phyloP scores from a whole-genome alignment of 768 basidiomycete genomes.

The Termitomyces sp. region DNA sequence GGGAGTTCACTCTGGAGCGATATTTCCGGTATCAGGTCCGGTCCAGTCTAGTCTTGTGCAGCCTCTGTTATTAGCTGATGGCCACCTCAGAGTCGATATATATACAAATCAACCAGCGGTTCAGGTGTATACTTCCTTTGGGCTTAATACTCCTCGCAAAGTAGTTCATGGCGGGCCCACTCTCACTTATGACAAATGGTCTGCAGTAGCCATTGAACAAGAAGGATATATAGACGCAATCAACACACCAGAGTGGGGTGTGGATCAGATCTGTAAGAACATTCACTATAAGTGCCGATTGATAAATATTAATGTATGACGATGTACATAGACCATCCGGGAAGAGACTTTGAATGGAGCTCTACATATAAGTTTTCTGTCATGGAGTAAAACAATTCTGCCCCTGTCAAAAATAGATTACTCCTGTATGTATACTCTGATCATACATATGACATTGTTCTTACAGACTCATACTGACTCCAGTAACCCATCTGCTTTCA shows the following conservation, averaged over 20 bases:
- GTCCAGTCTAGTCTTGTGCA: background rate
- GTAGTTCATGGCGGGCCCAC: slow-evolving; percentile 40
- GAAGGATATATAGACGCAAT: slow-evolving; percentile 50
- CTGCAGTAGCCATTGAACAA: slow-evolving; percentile 48
- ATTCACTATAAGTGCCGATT: background rate
- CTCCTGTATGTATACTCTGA: too few species aligned
- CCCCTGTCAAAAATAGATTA: too few species aligned
- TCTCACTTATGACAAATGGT: slow-evolving; percentile 31
- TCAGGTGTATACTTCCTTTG: slow-evolving; percentile 43
- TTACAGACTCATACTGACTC: too few species aligned
- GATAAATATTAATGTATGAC: too few species aligned
- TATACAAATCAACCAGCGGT: slow-evolving; percentile 45
- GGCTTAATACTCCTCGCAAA: slow-evolving; percentile 42
- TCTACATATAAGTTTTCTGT: slow-evolving; percentile 43
- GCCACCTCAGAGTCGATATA: slow-evolving; percentile 36
- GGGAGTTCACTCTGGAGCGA: slow-evolving; percentile 41
- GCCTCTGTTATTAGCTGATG: background rate
- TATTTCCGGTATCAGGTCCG: slow-evolving; percentile 42
- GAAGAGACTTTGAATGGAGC: slow-evolving; percentile 37
- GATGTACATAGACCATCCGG: slow-evolving; percentile 29
- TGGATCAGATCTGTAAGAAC: slow-evolving; percentile 46
- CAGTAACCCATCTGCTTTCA: too few species aligned
- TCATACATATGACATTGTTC: too few species aligned
- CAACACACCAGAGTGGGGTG: slow-evolving; percentile 48
- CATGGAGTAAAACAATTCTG: slow-evolving; percentile 5